These are phyloP conservation scores for Protea cynaroides DNA, from an alignment of 164 flowering plant genomes.

Conservation along the genomic window DNA sequence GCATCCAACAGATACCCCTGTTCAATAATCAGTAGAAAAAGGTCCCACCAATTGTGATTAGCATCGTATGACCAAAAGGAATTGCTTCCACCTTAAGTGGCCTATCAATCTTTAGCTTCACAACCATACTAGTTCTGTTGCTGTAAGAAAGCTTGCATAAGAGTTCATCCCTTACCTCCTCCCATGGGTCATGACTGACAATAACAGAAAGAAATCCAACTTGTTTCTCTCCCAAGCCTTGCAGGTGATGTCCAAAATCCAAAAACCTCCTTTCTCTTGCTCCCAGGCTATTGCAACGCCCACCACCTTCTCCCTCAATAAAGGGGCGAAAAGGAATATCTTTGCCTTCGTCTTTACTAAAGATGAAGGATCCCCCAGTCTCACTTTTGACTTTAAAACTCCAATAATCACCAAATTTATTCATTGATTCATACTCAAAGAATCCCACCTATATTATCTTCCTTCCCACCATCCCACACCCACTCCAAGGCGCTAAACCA, in stretches of 20 bases:
- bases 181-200: too few species aligned
- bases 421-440: constrained; percentile 27
- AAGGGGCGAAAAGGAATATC: constrained; percentile 24
- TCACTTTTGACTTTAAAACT: constrained; percentile 2
- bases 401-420: background rate
- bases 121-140: too few species aligned
- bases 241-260: constrained; percentile 8
- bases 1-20: too few species aligned
- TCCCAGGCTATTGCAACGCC: constrained; percentile 29
- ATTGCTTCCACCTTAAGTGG: too few species aligned
- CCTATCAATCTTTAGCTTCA: too few species aligned
- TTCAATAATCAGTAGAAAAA: too few species aligned
- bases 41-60: too few species aligned
- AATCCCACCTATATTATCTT: constrained; percentile 5
- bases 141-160: background rate
- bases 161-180: background rate
- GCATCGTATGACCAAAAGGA: too few species aligned
- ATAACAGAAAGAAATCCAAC: constrained; percentile 2
- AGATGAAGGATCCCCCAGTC: constrained; percentile 15
- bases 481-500: background rate
- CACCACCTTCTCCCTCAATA: constrained; percentile 14
- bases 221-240: background rate
- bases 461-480: background rate
- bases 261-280: constrained; percentile 40
- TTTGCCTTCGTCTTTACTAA: constrained; percentile 30